Percentiles rank a stretch among this genome's conserved stretches.
These are phyloP conservation scores for Fraxinus platypoda DNA, from an alignment of 305 asterid genomes.

Conservation along the genomic window DNA sequence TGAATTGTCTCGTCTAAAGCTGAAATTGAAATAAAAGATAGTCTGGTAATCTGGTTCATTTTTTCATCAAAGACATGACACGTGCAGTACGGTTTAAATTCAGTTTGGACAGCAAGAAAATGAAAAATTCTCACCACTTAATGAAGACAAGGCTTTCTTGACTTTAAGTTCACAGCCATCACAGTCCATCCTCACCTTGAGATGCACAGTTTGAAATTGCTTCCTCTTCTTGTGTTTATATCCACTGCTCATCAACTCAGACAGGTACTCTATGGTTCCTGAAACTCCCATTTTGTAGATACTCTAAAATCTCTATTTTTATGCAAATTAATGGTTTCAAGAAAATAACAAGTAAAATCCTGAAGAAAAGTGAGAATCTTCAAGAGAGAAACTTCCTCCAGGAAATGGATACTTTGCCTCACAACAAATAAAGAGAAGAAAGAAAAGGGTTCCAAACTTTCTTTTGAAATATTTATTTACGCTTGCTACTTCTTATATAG, in stretches of 20 bases:
- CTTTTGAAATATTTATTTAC: conserved; percentile 26
- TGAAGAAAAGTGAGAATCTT: neutral
- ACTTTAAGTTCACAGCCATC: conserved; percentile 89
- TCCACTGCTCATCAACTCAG: conserved; percentile 47
- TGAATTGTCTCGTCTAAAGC: neutral
- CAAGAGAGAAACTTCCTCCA: conserved; percentile 20
- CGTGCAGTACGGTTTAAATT: neutral
- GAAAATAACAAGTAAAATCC: neutral
- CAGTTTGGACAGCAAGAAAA: neutral
- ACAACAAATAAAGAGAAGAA: conserved; percentile 18
- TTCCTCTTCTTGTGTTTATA: conserved; percentile 42
- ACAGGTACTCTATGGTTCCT: conserved; percentile 58
- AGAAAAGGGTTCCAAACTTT: conserved; percentile 27
- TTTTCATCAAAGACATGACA: neutral
- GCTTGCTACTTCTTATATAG: conserved; percentile 40
- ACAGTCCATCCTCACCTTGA: conserved; percentile 87
- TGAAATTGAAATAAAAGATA: neutral
- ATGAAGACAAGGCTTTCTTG: conserved; percentile 68
- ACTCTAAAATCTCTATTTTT: neutral
- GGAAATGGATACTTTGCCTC: conserved; percentile 29
- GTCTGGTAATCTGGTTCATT: neutral
- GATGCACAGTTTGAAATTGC: conserved; percentile 62
- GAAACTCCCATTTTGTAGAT: conserved; percentile 45
- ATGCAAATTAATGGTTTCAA: neutral
- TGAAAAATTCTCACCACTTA: conserved; percentile 41